Base-by-base conservation (phyloP, 2,329 filamentous ascomycete species). In the Verticillium longisporum region DNA sequence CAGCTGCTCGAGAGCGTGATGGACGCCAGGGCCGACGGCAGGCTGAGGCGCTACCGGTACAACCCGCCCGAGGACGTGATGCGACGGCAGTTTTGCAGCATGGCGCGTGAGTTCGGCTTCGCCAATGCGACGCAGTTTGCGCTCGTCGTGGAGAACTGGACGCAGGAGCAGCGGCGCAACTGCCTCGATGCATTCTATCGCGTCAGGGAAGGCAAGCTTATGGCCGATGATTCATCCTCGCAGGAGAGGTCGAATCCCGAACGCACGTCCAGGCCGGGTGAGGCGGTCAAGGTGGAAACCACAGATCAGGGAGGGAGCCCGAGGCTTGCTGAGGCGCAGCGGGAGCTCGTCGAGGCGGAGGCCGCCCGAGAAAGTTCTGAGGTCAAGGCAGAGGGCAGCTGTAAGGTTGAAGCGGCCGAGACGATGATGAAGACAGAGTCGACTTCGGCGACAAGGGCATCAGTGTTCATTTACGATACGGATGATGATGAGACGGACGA, bases 131-230 rank as follows among this genome's bases (percentile, higher is more conserved):
- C 87, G 0, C 89, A 95, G 63, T 98, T 98, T 80, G 95, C 93
- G 3, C 78, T 97, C 41, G 86, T 92, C 14, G 93, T 98, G 3
- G 95, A 98, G 74, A 85, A 87, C 14, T 96, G 92, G 91, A 96
- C 90, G 55, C 90, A 94, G 72, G 90, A 89, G 69, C 83, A 95
- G 75, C 78, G 94, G 69, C 83, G 90, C 63, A 87, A 88, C 66
- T 93, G 86, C 73, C 77, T 98, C 32, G 90, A 96, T 61, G 78
- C 78, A 3, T 98, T 97, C 74, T 98, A 98, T 78, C 77, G 79
- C 64, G 80, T 80, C 66, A 80, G 93, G 65, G 82, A 86, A 70
- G 81, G 82, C 62, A 77, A 77, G 66, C 60, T 87, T 45, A 70
- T 73, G 45, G 72, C 68, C 31, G 69, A 71, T 45, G 68, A 70